These are phyloP conservation scores for Kazachstania psychrophila DNA, from an alignment of 805 yeast species.

Conservation along the genomic window DNA sequence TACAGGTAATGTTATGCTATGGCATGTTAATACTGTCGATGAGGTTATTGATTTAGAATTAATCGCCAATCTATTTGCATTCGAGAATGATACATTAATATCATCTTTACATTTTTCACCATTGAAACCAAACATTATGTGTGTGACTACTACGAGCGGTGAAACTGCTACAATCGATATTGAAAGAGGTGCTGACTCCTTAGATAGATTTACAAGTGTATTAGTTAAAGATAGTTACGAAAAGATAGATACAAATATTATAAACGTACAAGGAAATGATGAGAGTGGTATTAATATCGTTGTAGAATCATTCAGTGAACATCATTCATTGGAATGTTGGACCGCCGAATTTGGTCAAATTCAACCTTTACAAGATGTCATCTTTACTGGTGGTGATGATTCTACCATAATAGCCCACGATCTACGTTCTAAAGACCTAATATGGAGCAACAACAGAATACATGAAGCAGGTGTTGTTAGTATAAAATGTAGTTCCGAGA, in stretches of 20 bases:
- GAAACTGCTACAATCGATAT: conserved; percentile 33
- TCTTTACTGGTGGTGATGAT: conserved; percentile 91
- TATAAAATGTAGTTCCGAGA: conserved; percentile 40
- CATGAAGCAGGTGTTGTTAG: conserved; percentile 92
- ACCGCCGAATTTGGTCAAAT: conserved; percentile 60
- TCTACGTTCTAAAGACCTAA: conserved; percentile 31
- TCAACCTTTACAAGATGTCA: conserved; percentile 43
- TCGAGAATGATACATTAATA: conserved; percentile 42
- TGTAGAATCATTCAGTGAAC: conserved; percentile 23
- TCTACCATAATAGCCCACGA: conserved; percentile 68
- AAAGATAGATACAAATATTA: conserved; percentile 5
- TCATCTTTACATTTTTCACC: conserved; percentile 60
- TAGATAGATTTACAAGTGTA: neutral
- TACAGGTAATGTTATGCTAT: conserved; percentile 60
- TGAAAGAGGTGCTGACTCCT: conserved; percentile 1
- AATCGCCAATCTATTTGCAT: conserved; percentile 35
- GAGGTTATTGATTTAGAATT: conserved; percentile 15
- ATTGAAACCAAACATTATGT: conserved; percentile 28
- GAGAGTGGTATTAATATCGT: conserved; percentile 1
- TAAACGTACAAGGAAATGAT: conserved; percentile 12
- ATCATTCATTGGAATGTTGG: conserved; percentile 83
- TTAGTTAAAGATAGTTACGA: conserved; percentile 6
- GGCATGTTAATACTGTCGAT: conserved; percentile 34
- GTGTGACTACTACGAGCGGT: conserved; percentile 65
- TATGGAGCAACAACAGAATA: conserved; percentile 38